Percentiles rank a stretch among this genome's conserved stretches.
These are phyloP conservation scores for Cyberlindnera lachancei DNA, from an alignment of 805 yeast genomes.

Conservation along the genomic window DNA sequence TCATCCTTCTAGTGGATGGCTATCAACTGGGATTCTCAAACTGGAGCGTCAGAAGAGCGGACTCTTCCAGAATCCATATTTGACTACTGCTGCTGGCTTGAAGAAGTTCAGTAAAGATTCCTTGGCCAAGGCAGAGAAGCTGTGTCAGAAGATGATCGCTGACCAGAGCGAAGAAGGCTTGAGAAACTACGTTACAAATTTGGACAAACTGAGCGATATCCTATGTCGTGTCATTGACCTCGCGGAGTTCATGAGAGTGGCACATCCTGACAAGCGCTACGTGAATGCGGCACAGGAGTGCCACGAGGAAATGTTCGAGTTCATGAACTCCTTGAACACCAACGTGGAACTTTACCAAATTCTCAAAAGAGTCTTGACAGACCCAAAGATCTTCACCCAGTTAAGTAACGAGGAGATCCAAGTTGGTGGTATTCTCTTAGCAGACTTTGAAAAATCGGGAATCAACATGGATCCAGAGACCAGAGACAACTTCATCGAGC, in stretches of 20 bases:
- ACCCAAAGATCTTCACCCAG: slow-evolving; percentile 19
- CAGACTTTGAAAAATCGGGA: slow-evolving; percentile 89
- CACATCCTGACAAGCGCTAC: slow-evolving; percentile 71
- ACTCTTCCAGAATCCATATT: slow-evolving; percentile 64
- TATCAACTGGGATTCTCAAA: slow-evolving; percentile 3
- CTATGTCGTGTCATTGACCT: slow-evolving; percentile 90
- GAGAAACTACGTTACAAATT: slow-evolving; percentile 45
- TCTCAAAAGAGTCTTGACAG: slow-evolving; percentile 43
- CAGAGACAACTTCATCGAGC: slow-evolving; percentile 61
- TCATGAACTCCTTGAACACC: slow-evolving; percentile 88
- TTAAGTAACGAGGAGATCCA: slow-evolving; percentile 69
- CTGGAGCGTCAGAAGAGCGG: slow-evolving; percentile 40
- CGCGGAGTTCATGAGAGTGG: slow-evolving; percentile 84
- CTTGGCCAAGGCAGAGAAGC: slow-evolving; percentile 51
- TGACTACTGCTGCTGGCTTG: slow-evolving; percentile 66
- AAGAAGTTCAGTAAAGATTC: slow-evolving; percentile 59
- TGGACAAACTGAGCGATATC: slow-evolving; percentile 83
- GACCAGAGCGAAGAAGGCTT: slow-evolving; percentile 38
- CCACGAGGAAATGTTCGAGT: slow-evolving; percentile 84
- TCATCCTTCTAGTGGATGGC: slow-evolving; percentile 1
- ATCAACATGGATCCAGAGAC: slow-evolving; percentile 64
- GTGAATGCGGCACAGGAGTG: slow-evolving; percentile 77
- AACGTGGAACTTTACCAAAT: slow-evolving; percentile 61
- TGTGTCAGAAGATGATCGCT: slow-evolving; percentile 50
- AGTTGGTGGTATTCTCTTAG: slow-evolving; percentile 72